Evolutionary conservation across 2,329 filamentous ascomycete species (phyloP), one percentile per base, ranked within the genome.

Genomic region (Epichloe bromicola): DNA sequence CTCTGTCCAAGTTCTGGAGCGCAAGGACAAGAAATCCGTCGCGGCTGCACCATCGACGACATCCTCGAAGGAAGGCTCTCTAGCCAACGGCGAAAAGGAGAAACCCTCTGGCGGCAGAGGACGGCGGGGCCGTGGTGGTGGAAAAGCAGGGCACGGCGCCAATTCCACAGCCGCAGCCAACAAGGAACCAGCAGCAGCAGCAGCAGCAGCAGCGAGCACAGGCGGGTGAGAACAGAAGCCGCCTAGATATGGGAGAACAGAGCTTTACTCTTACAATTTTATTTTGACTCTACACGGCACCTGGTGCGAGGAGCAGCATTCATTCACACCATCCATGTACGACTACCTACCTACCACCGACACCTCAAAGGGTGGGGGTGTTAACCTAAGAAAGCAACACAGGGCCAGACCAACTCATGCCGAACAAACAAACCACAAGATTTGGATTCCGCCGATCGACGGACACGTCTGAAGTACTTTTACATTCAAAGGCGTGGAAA

Each of bases 1-100:
- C 6, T 83, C 84, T 10, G 88, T 97, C 2, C 87, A 94, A 56
- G 86, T 97, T 1, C 70, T 95, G 23, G 90, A 95, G 68, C 79
- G 85, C 47, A 88, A 86, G 64, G 84, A 87, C 45, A 74, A 74
- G 61, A 73, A 71, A 55, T 62, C 66, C 11, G 55, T 60, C 4
- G 57, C 57, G 36, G 40, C 51, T 10, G 49, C 47, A 63, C 38
- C 33, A 41, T 47, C 49, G 62, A 43, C 23, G 47, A 43, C 20
- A 48, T 42, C 44, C 42, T 39, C 20, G 42, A 56, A 42, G 54
- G 56, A 48, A 26, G 41, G 6, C 7, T 39, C 39, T 14, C 33
- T 26, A 23, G 36, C 42, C 19, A 51, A 43, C 36, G 49, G 49
- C 5, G 52, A 51, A n/a, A 53, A 49, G n/a, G 49, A 67, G 49